phyloP scores from a whole-genome alignment of 306 rosid genomes.

The Prunus mume region DNA sequence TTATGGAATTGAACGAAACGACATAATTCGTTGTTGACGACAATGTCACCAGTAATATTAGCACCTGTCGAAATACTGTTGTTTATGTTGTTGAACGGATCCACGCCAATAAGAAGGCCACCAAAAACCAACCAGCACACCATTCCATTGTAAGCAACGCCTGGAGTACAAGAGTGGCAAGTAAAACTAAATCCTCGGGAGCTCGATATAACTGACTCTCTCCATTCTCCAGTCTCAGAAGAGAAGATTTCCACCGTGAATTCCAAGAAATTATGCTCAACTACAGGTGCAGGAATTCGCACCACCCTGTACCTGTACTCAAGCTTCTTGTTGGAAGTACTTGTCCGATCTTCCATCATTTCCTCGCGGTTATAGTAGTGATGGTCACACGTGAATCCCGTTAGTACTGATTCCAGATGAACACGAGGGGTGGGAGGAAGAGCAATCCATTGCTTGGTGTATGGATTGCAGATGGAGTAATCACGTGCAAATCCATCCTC shows the following conservation, averaged over 20 bases:
- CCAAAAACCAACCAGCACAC: not conserved
- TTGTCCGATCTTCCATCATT: not conserved
- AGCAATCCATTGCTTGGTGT: too few species aligned
- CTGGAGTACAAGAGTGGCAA: not conserved
- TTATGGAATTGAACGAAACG: not conserved
- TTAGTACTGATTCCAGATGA: too few species aligned
- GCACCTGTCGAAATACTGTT: too few species aligned
- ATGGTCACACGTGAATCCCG: not conserved
- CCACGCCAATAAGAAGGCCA: not conserved
- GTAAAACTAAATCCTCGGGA: not conserved
- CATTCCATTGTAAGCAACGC: not conserved
- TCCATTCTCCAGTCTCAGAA: not conserved
- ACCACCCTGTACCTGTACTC: not conserved
- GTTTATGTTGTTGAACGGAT: not conserved
- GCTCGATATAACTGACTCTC: not conserved
- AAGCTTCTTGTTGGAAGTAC: not conserved
- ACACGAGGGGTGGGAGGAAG: not conserved
- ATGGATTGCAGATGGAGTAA: not conserved
- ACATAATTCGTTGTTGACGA: not conserved
- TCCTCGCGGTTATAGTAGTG: not conserved
- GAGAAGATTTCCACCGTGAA: not conserved
- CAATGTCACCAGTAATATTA: not conserved
- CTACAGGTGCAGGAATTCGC: not conserved
- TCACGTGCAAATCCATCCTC: too few species aligned
- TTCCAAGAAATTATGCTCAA: too few species aligned